Percentiles rank a stretch among this genome's conserved stretches.
These are phyloP conservation scores for Fragaria iinumae DNA, from an alignment of 306 rosid species.

Conservation along the genomic window DNA sequence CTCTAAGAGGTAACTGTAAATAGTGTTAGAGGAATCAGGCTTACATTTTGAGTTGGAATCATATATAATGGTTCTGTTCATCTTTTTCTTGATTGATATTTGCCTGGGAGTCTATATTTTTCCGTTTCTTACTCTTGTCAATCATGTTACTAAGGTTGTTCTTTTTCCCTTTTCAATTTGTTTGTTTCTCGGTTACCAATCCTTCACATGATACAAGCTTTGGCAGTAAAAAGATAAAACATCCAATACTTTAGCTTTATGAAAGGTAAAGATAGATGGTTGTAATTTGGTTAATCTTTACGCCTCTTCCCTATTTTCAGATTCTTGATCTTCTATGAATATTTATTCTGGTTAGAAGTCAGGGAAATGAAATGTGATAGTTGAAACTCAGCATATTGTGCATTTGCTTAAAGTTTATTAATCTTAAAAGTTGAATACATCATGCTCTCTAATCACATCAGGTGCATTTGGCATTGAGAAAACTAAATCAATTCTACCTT, in stretches of 20 bases:
- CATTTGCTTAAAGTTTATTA: neutral
- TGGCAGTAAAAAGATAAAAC: neutral
- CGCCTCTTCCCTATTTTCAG: neutral
- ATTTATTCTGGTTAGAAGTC: neutral
- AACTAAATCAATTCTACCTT: neutral
- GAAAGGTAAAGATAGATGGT: neutral
- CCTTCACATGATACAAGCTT: neutral
- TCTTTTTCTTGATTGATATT: neutral
- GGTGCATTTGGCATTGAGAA: neutral
- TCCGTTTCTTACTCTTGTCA: neutral
- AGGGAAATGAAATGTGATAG: neutral
- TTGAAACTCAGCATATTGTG: neutral
- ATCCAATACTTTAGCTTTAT: neutral
- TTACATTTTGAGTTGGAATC: neutral
- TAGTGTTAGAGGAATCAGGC: neutral
- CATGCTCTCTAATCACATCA: neutral
- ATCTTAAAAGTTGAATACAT: neutral
- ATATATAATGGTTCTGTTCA: neutral
- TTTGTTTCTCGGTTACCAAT: neutral
- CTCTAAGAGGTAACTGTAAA: neutral
- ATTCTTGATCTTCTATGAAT: neutral
- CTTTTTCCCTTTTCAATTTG: neutral
- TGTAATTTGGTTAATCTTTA: neutral
- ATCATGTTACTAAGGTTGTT: neutral
- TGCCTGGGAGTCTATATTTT: neutral